Percentiles rank a stretch among this genome's conserved stretches.
Conservation (phyloP, 192 early-diverging fungal genomes). For the Podila horticola region DNA sequence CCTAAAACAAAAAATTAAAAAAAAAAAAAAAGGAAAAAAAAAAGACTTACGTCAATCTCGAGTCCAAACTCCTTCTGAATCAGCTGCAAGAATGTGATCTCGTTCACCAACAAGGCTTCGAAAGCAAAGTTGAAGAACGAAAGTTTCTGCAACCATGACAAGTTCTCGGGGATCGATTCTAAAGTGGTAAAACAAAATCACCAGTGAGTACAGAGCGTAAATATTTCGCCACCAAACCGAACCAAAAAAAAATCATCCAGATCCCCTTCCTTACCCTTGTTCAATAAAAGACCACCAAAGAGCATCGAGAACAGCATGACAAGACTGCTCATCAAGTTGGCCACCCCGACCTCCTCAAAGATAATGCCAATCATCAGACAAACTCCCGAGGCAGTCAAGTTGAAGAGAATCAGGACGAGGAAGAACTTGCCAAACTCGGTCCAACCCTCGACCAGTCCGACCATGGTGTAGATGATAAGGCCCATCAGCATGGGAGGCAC, state of each 20-base stretch:
- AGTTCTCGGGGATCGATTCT: slow-evolving; percentile 76
- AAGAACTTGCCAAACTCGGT: slow-evolving; percentile 75
- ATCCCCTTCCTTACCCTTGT: slow-evolving; percentile 71
- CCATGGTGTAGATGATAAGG: slow-evolving; percentile 84
- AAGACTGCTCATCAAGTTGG: slow-evolving; percentile 79
- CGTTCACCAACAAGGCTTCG: slow-evolving; percentile 91
- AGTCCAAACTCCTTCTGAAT: slow-evolving; percentile 84
- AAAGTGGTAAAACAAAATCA: neutral
- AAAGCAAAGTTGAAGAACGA: slow-evolving; percentile 93
- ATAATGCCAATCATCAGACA: slow-evolving; percentile 80
- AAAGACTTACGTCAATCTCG: slow-evolving; percentile 73
- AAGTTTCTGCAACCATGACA: slow-evolving; percentile 73
- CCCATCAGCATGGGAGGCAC: slow-evolving; percentile 83
- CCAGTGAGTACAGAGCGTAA: neutral
- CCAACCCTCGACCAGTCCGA: slow-evolving; percentile 70
- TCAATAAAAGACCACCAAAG: slow-evolving; percentile 90
- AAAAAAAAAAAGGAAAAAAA: neutral
- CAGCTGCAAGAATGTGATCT: slow-evolving; percentile 82
- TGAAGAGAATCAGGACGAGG: slow-evolving; percentile 84
- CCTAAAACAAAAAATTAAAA: no score
- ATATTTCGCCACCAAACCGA: neutral
- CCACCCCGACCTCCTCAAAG: slow-evolving; percentile 72
- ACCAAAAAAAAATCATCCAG: neutral
- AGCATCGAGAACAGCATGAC: slow-evolving; percentile 89
- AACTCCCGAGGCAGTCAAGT: slow-evolving; percentile 76